These are phyloP conservation scores for Neospermospora avenae DNA, from an alignment of 2,329 filamentous ascomycete species.

Conservation along the genomic window DNA sequence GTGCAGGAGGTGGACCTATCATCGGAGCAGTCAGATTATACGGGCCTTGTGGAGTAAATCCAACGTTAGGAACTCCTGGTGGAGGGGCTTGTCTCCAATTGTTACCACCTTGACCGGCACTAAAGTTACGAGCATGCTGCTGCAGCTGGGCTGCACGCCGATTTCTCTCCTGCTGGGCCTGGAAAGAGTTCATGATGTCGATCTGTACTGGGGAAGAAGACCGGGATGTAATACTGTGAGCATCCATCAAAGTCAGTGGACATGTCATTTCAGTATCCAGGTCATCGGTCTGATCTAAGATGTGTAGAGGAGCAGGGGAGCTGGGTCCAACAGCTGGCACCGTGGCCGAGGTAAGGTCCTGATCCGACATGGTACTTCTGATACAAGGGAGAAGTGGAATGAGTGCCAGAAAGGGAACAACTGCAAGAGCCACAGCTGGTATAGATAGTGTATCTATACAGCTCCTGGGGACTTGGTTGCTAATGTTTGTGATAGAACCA, in stretches of 20 bases:
- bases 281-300: neutral
- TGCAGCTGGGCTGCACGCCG: too few relatives aligned
- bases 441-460: constrained; percentile 24
- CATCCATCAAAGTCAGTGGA: constrained; percentile 22
- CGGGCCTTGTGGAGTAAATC: neutral
- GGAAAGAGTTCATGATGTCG: neutral
- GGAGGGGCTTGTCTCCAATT: too few relatives aligned
- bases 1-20: neutral
- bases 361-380: constrained; percentile 7
- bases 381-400: neutral
- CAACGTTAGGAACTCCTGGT: neutral
- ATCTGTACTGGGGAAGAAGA: constrained; percentile 8
- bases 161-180: too few relatives aligned
- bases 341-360: neutral
- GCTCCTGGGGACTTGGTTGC: constrained; percentile 12
- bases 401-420: constrained; percentile 3
- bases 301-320: neutral
- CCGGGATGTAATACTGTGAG: constrained; percentile 9
- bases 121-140: too few relatives aligned
- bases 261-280: constrained; percentile 25
- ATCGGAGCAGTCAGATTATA: neutral
- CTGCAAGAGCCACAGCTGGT: neutral
- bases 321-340: neutral
- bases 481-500: constrained; percentile 14
- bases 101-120: too few relatives aligned